Evolutionary conservation across 495 filamentous ascomycete genomes (phyloP).

Genomic region (Aspergillus avenaceus): DNA sequence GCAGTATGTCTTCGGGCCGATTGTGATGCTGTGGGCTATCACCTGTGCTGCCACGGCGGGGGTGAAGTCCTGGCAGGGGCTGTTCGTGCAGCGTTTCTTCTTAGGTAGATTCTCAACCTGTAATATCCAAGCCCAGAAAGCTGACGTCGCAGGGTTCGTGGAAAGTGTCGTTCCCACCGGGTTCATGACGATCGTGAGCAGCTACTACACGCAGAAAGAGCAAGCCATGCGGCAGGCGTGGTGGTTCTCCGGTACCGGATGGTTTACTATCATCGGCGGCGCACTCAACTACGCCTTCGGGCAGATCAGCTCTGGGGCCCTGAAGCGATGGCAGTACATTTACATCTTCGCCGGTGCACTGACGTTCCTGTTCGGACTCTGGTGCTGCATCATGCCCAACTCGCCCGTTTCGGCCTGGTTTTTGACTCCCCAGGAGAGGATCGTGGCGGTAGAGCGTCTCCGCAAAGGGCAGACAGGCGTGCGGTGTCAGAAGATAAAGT

Average conservation of each 20-base stretch:
- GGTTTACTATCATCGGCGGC: constrained; percentile 65
- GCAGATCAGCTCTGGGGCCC: constrained; percentile 51
- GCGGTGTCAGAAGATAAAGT: constrained; percentile 49
- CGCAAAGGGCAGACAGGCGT: constrained; percentile 50
- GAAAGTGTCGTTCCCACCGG: constrained; percentile 65
- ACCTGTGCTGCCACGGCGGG: constrained; percentile 66
- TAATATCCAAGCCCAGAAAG: constrained; percentile 1
- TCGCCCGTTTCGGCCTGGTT: constrained; percentile 53
- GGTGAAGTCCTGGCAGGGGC: constrained; percentile 57
- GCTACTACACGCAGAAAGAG: constrained; percentile 66
- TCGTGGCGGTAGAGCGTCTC: constrained; percentile 52
- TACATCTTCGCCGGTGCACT: constrained; percentile 61
- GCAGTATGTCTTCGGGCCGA: constrained; percentile 55
- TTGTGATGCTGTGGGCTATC: constrained; percentile 64
- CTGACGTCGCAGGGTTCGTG: constrained; percentile 46
- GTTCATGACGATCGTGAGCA: constrained; percentile 62
- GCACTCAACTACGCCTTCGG: constrained; percentile 68
- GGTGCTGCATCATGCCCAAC: constrained; percentile 55
- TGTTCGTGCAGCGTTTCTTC: constrained; percentile 70
- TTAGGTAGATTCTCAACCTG: constrained; percentile 29
- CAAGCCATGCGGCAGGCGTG: constrained; percentile 62
- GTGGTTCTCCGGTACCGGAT: constrained; percentile 66
- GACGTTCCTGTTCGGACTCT: constrained; percentile 61
- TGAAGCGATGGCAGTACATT: constrained; percentile 65
- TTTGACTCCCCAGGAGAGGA: constrained; percentile 42